A percentile compares a stretch with the other conserved stretches of the same genome.
Conservation (phyloP, 352 stramenopile species). For the Pythium angustatum region DNA sequence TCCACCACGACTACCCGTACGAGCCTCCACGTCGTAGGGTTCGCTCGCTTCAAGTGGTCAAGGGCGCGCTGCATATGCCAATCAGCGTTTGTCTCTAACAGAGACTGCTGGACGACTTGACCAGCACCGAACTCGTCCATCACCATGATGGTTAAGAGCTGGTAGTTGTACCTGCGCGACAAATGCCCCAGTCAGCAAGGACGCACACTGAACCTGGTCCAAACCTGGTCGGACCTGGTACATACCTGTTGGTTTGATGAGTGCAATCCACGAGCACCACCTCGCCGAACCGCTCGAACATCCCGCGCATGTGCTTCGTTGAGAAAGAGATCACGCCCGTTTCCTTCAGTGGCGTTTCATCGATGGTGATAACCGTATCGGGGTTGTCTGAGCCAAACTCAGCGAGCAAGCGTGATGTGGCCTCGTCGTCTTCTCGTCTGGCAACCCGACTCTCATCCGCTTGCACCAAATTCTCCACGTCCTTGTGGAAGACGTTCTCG, state of each 20-base stretch:
- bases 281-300: slow-evolving; percentile 5
- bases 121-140: slow-evolving; percentile 19
- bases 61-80: slow-evolving; percentile 14
- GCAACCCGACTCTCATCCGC: background rate
- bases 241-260: slow-evolving; percentile 21
- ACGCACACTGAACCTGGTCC: background rate
- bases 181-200: background rate
- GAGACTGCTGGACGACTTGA: slow-evolving; percentile 17
- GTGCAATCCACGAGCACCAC: slow-evolving; percentile 11
- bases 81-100: slow-evolving; percentile 16
- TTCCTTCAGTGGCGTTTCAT: background rate
- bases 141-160: slow-evolving; percentile 17
- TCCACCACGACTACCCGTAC: slow-evolving; percentile 21
- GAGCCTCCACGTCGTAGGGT: background rate
- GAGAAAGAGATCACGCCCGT: slow-evolving; percentile 8
- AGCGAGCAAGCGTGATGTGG: background rate
- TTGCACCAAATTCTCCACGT: background rate
- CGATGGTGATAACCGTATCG: background rate
- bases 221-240: background rate
- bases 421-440: background rate
- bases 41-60: background rate
- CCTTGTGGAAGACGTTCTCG: background rate
- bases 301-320: slow-evolving; percentile 1
- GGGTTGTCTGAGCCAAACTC: background rate
- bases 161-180: slow-evolving; percentile 23